Evolutionary conservation across 2,329 filamentous ascomycete species (phyloP).

Genomic region (Colletotrichum shisoi): DNA sequence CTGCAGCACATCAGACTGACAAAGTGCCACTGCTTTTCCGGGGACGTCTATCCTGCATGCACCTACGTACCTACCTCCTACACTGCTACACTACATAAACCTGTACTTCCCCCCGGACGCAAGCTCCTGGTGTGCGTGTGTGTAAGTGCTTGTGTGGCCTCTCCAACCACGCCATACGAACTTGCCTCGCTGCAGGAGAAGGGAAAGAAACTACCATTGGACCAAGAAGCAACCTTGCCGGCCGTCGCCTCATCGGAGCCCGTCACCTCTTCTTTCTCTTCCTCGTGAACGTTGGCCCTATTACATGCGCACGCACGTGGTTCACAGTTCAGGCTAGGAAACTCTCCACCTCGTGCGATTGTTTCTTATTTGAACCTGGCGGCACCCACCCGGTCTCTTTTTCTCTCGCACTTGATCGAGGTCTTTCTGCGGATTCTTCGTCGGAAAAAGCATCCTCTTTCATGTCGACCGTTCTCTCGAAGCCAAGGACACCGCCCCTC

Average conservation of each 20-base stretch:
- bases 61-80: slow-evolving; percentile 6
- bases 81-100: slow-evolving; percentile 19
- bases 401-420: slow-evolving; percentile 23
- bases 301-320: slow-evolving; percentile 26
- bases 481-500: slow-evolving; percentile 17
- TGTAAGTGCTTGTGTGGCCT: slow-evolving; percentile 2
- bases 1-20: slow-evolving; percentile 15
- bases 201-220: slow-evolving; percentile 1
- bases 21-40: slow-evolving; percentile 26
- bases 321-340: slow-evolving; percentile 20
- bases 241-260: not conserved
- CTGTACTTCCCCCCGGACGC: slow-evolving; percentile 15
- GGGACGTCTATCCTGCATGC: slow-evolving; percentile 28
- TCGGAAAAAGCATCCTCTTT: slow-evolving; percentile 17
- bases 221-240: slow-evolving; percentile 9
- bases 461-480: slow-evolving; percentile 23
- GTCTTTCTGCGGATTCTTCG: slow-evolving; percentile 17
- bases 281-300: slow-evolving; percentile 30
- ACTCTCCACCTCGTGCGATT: slow-evolving; percentile 9
- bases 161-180: slow-evolving; percentile 9
- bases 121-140: not conserved
- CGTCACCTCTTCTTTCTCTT: not conserved
- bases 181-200: not conserved
- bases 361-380: slow-evolving; percentile 24
- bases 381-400: slow-evolving; percentile 13